phyloP scores from a whole-genome alignment of 208 protist genomes.

The Naegleria gruberi region DNA sequence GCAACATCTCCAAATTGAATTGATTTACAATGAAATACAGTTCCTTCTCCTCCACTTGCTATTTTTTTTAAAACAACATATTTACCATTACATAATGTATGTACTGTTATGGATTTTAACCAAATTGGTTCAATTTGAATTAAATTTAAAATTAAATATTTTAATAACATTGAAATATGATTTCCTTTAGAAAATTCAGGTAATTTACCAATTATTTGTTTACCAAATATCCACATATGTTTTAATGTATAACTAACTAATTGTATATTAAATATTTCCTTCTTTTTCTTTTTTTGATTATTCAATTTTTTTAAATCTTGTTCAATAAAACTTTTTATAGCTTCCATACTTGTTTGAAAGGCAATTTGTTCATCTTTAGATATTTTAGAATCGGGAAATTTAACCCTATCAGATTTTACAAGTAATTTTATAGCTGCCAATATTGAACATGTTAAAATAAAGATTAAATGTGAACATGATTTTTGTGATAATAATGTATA shows the following conservation, averaged over 20 bases:
- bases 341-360: neutral
- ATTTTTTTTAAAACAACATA: neutral
- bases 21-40: neutral
- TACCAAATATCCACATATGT: neutral
- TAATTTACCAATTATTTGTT: neutral
- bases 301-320: neutral
- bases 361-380: neutral
- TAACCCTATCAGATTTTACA: neutral
- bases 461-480: neutral
- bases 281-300: too few relatives aligned
- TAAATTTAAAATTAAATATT: conserved; percentile 8
- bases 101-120: neutral
- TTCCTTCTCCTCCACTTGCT: neutral
- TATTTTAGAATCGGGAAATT: neutral
- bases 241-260: neutral
- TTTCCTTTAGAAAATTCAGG: neutral
- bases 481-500: neutral
- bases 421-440: neutral
- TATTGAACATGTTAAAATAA: neutral
- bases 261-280: neutral
- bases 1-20: neutral
- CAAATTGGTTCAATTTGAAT: neutral
- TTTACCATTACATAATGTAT: neutral
- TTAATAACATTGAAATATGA: neutral
- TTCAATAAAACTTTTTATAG: neutral